Evolutionary conservation across 2,329 filamentous ascomycete species (phyloP), one percentile per base, ranked within the genome.

Genomic region (Ophiostoma sp.): DNA sequence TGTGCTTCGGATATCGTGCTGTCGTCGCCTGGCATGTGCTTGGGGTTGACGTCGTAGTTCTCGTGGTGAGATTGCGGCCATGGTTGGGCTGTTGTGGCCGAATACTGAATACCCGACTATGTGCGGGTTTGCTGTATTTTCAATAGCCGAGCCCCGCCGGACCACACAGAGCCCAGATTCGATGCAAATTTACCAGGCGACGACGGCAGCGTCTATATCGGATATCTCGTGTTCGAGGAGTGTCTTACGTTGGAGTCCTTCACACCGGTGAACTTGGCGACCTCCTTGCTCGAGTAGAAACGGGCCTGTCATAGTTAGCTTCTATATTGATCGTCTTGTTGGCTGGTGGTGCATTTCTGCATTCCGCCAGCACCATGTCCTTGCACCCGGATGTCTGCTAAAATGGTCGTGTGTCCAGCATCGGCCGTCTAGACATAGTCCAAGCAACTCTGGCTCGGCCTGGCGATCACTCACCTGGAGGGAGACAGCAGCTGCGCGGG

Each of bases 231-330:
- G 8, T n/a, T 66, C 36, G 31, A 31, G 67, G 68, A 66, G 68
- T 71, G 72, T 84, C 90, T 80, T 89, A 95, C 92, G 85, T 94
- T 90, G 79, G 90, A 84, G 79, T 91, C 92, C 84, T 96, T 97
- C 79, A 88, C 86, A 76, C 94, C 95, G 78, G 92, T 90, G 85
- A 97, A 99, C 84, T 95, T 92, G 81, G 94, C 95, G 77, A 98
- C 93, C 60, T 91, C 87, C 65, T 91, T 88, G 72, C 86, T 81
- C 81, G 80, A 79, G 84, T 87, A 79, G 87, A 87, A 83, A 81
- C 88, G 83, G 79, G 82, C 80, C 79, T 81, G 82, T 65, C 17
- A 65, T 3, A 23, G 35, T 36, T 39, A 65, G 33, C 60, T n/a
- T 17, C 27, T 17, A 7, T 31, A 31, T 62, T 15, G 6, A 11